Evolutionary conservation across 768 basidiomycete species (phyloP), one percentile per base, ranked within the genome.

Genomic region (Podaxis sp.): DNA sequence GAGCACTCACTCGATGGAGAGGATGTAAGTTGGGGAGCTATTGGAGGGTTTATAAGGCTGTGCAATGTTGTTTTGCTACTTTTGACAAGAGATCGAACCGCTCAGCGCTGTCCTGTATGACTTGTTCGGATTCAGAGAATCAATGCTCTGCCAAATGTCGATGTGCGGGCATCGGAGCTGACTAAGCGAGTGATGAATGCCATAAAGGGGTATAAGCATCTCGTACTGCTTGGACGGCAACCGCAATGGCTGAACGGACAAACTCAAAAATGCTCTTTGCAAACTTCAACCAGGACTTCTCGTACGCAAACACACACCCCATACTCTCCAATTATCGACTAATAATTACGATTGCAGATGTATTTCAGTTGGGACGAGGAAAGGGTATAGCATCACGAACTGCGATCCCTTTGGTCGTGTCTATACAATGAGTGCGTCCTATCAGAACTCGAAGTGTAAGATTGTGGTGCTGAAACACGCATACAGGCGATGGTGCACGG

Each of bases 261-360:
- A 79, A 79, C 67, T 69, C 74, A 51, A 80, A 80, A 66, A 80
- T 85, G 88, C 78, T 94, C 48, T 94, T 93, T 67, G 93, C 93
- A 53, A 96, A 95, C 78, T 98, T 98, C 82, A 99, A 99, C 76
- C 96, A 99, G 71, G 96, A 99, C 74, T 96, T 94, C 75, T 95
- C 94, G 87, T 95, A 74, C 60, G 90, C 74, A 33, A 28, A 58
- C 62, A 20, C 7, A 52, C 36, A 36, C 55, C 63, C 33, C 60
- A 26, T 22, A 28, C 11, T 44, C n/a, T 24, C 50, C 24, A 30
- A 40, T 10, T 30, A 37, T 12, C 24, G 15, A 26, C 41, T 33
- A 46, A 60, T 56, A 48, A 50, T 20, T 24, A 40, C 11, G 44
- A 46, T 48, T 36, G 11, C 62, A 88, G 91, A 66, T 98, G 96